A percentile compares a stretch with the other conserved stretches of the same genome.
phyloP scores from a whole-genome alignment of 495 filamentous ascomycete genomes.

The Aspergillus haitiensis region DNA sequence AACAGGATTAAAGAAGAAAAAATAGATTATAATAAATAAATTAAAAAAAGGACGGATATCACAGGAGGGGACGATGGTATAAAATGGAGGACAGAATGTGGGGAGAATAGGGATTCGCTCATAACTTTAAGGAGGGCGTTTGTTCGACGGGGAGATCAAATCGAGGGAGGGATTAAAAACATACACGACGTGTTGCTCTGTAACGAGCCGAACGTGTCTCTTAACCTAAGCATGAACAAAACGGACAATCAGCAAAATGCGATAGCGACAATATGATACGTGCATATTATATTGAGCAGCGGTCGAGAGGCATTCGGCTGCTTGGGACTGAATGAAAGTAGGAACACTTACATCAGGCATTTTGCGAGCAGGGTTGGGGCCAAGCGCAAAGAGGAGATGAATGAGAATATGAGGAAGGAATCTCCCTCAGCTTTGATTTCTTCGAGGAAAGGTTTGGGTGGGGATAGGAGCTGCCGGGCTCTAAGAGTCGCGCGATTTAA shows the following conservation, averaged over 20 bases:
- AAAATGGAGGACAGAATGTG: background rate
- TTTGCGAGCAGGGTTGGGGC: slow-evolving; percentile 18
- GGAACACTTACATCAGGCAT: slow-evolving; percentile 50
- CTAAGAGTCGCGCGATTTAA: slow-evolving; percentile 15
- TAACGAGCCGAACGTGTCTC: slow-evolving; percentile 87
- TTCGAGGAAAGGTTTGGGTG: slow-evolving; percentile 1
- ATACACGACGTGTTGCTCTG: slow-evolving; percentile 85
- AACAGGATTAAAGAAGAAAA: background rate
- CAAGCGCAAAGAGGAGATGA: slow-evolving; percentile 9
- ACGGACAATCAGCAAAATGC: slow-evolving; percentile 21
- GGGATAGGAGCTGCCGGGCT: slow-evolving; percentile 7
- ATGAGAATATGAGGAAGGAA: slow-evolving; percentile 1
- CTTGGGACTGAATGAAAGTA: background rate
- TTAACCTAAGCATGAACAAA: slow-evolving; percentile 58
- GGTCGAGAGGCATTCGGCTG: slow-evolving; percentile 6
- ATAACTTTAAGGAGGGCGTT: slow-evolving; percentile 1
- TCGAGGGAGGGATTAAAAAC: slow-evolving; percentile 35
- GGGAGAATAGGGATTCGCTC: background rate
- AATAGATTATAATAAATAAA: background rate
- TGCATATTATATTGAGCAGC: background rate
- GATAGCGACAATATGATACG: slow-evolving; percentile 11
- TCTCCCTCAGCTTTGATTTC: background rate
- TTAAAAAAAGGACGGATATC: slow-evolving; percentile 9
- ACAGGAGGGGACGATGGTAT: slow-evolving; percentile 5
- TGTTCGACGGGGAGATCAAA: slow-evolving; percentile 1